Percentiles rank a stretch among this genome's conserved stretches.
Evolutionary conservation across 345 rosid species (phyloP).

Genomic region (Ceriops decandra): DNA sequence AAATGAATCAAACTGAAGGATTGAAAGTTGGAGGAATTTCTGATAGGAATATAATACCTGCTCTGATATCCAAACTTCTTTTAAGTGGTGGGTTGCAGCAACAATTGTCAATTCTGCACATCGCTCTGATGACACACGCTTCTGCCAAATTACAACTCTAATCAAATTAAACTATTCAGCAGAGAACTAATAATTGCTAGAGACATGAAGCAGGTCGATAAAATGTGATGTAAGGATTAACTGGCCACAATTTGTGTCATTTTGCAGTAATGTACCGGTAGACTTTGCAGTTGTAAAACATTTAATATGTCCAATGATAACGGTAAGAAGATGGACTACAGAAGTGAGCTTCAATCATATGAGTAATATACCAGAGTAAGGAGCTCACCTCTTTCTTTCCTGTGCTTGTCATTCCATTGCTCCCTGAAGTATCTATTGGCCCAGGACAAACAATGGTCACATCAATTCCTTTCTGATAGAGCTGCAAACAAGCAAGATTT

Average conservation of each 20-base stretch:
- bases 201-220: not conserved
- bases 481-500: conserved; percentile 41
- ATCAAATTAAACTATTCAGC: not conserved
- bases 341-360: not conserved
- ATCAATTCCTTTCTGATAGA: conserved; percentile 73
- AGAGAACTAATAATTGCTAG: conserved; percentile 1
- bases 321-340: not conserved
- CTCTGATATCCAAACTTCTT: conserved; percentile 94
- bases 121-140: conserved; percentile 71
- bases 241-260: not conserved
- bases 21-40: not conserved
- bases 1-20: not conserved
- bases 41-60: conserved; percentile 49
- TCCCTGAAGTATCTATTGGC: conserved; percentile 70
- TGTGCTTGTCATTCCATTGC: conserved; percentile 49
- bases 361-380: not conserved
- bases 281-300: not conserved
- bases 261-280: not conserved
- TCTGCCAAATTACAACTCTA: conserved; percentile 37
- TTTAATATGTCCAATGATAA: not conserved
- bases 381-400: conserved; percentile 52
- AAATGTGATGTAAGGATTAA: not conserved
- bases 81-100: conserved; percentile 74
- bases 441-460: conserved; percentile 97
- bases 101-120: conserved; percentile 82